These are phyloP conservation scores for Colletotrichum musicola DNA, from an alignment of 2,329 filamentous ascomycete species.

Conservation along the genomic window DNA sequence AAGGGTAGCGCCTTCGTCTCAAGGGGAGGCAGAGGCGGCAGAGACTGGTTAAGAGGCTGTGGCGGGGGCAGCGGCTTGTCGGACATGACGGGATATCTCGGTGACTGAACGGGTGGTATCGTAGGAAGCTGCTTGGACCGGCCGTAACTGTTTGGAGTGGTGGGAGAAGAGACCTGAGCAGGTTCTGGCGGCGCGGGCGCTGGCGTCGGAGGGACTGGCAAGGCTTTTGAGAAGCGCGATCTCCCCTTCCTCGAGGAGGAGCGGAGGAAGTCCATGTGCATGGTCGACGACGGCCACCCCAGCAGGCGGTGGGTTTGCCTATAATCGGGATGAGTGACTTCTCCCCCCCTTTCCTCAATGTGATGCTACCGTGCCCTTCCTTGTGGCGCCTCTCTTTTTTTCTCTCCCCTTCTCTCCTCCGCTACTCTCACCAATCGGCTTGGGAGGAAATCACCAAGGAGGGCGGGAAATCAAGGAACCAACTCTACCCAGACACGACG, in stretches of 20 bases:
- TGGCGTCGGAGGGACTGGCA: slow-evolving; percentile 62
- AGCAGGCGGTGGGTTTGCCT: slow-evolving; percentile 2
- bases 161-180: slow-evolving; percentile 12
- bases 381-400: neutral
- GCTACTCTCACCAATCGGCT: slow-evolving; percentile 28
- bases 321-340: slow-evolving; percentile 15
- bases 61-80: slow-evolving; percentile 41
- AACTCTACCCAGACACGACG: slow-evolving; percentile 5
- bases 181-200: neutral
- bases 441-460: slow-evolving; percentile 22
- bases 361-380: slow-evolving; percentile 24
- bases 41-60: slow-evolving; percentile 46
- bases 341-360: slow-evolving; percentile 17
- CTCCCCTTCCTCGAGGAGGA: slow-evolving; percentile 54
- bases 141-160: neutral
- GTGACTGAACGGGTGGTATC: slow-evolving; percentile 30
- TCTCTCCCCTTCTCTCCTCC: neutral
- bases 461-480: slow-evolving; percentile 27
- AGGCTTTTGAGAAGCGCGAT: slow-evolving; percentile 70
- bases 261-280: slow-evolving; percentile 42
- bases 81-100: slow-evolving; percentile 28
- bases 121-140: slow-evolving; percentile 39
- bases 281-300: slow-evolving; percentile 5
- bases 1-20: slow-evolving; percentile 40
- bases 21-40: slow-evolving; percentile 45